Evolutionary conservation across 83 land plant genomes (phyloP).

Genomic region (Isoetes engelmannii): DNA sequence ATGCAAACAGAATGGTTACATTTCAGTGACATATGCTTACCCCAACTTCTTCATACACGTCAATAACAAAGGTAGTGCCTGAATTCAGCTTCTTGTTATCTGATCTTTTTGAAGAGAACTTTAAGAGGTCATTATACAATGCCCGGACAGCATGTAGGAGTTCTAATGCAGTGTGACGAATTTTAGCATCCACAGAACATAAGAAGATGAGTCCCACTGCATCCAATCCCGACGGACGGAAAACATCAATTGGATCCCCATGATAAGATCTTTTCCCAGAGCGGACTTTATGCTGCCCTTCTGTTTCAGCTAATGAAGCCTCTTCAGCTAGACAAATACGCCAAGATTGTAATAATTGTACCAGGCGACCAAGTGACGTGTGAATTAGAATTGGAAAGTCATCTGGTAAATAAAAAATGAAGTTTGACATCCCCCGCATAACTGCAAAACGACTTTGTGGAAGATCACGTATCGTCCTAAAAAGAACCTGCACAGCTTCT

Average conservation of each 20-base stretch:
- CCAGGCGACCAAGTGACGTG: slow-evolving; percentile 75
- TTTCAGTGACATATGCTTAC: slow-evolving; percentile 31
- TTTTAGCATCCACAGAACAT: slow-evolving; percentile 87
- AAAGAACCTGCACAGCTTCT: slow-evolving; percentile 92
- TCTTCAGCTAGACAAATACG: slow-evolving; percentile 80
- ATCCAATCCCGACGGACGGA: slow-evolving; percentile 88
- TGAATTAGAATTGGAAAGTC: slow-evolving; percentile 91
- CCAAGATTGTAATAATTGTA: slow-evolving; percentile 92
- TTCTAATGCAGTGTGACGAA: slow-evolving; percentile 87
- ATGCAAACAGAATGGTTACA: no score
- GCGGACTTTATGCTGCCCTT: background rate
- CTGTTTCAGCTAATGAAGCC: slow-evolving; percentile 24
- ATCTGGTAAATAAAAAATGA: slow-evolving; percentile 80
- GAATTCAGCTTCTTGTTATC: slow-evolving; percentile 41
- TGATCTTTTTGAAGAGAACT: slow-evolving; percentile 33
- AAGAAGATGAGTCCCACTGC: slow-evolving; percentile 93
- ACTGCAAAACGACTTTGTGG: slow-evolving; percentile 98
- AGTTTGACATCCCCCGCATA: slow-evolving; percentile 93
- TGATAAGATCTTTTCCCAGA: slow-evolving; percentile 13
- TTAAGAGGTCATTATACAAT: slow-evolving; percentile 66
- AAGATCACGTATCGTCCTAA: slow-evolving; percentile 75
- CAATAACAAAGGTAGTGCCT: slow-evolving; percentile 86
- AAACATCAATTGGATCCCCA: slow-evolving; percentile 27
- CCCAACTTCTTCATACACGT: slow-evolving; percentile 96
- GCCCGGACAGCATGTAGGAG: slow-evolving; percentile 89